Evolutionary conservation across 768 basidiomycete genomes (phyloP).

Genomic region (Amanita pallidorosea): DNA sequence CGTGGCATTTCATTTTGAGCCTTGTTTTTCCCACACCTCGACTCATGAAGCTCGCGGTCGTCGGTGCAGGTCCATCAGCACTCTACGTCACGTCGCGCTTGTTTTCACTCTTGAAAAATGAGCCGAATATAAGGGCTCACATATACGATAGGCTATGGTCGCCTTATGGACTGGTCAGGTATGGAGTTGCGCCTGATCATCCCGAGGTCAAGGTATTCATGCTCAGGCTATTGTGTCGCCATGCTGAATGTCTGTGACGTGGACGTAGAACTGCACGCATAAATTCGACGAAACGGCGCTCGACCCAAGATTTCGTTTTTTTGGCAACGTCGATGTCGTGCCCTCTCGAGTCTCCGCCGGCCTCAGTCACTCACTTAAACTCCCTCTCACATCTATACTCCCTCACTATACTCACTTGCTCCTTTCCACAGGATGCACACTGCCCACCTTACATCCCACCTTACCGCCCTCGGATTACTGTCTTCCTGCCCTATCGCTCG

Average conservation of each 20-base stretch:
- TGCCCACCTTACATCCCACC: slow-evolving; percentile 47
- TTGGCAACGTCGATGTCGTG: slow-evolving; percentile 77
- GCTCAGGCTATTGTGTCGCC: background rate
- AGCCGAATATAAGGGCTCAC: slow-evolving; percentile 45
- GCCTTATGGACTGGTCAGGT: slow-evolving; percentile 90
- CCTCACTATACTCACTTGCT: slow-evolving; percentile 77
- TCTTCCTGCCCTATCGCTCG: slow-evolving; percentile 72
- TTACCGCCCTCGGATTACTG: slow-evolving; percentile 33
- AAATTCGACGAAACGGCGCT: slow-evolving; percentile 79
- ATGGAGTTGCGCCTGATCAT: slow-evolving; percentile 97
- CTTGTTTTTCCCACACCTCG: slow-evolving; percentile 6
- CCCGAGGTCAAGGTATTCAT: slow-evolving; percentile 87
- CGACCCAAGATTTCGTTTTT: slow-evolving; percentile 81
- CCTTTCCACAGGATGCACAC: slow-evolving; percentile 77
- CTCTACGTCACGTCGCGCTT: slow-evolving; percentile 89
- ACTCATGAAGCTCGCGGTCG: slow-evolving; percentile 72
- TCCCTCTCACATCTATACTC: slow-evolving; percentile 54
- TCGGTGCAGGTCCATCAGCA: slow-evolving; percentile 94
- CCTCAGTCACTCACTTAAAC: slow-evolving; percentile 37
- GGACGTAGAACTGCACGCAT: slow-evolving; percentile 80
- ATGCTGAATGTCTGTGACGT: slow-evolving; percentile 1
- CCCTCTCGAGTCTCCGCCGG: slow-evolving; percentile 2
- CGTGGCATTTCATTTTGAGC: slow-evolving; percentile 26
- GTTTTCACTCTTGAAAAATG: slow-evolving; percentile 42
- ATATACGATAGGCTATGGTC: slow-evolving; percentile 90